These are phyloP conservation scores for Conoideocrella luteorostrata DNA, from an alignment of 2,329 filamentous ascomycete species.

Conservation along the genomic window DNA sequence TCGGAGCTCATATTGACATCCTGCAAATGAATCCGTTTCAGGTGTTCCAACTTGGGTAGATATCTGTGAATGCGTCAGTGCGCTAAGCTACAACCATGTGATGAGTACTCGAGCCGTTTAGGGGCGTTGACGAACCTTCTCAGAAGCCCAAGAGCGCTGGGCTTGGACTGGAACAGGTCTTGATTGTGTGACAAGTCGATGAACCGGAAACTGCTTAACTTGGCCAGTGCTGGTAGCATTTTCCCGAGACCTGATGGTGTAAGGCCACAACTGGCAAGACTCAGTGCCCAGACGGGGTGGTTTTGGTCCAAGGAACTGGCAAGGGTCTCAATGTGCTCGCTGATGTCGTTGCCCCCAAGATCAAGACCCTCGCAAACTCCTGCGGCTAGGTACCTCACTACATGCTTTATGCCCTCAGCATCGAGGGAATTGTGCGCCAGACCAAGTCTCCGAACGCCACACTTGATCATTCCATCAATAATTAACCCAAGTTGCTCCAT, in stretches of 20 bases:
- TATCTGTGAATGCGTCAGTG: constrained; percentile 3
- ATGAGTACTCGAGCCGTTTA: no score
- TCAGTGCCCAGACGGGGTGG: constrained; percentile 69
- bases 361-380: constrained; percentile 83
- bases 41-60: constrained; percentile 60
- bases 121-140: constrained; percentile 70
- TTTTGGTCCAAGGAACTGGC: constrained; percentile 45
- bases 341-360: constrained; percentile 73
- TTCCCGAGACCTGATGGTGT: constrained; percentile 64
- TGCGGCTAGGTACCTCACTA: constrained; percentile 68
- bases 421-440: constrained; percentile 78
- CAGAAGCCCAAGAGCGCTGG: constrained; percentile 68
- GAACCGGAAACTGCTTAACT: constrained; percentile 70
- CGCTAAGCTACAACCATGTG: no score
- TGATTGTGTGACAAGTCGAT: constrained; percentile 90
- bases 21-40: constrained; percentile 81
- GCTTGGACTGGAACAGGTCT: constrained; percentile 65
- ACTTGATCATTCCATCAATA: constrained; percentile 74
- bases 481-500: constrained; percentile 66
- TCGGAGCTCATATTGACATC: constrained; percentile 80
- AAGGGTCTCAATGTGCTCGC: constrained; percentile 47
- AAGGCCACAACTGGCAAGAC: constrained; percentile 79
- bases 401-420: constrained; percentile 64
- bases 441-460: constrained; percentile 71
- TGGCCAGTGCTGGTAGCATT: constrained; percentile 66